Evolutionary conservation across 2,329 filamentous ascomycete species (phyloP), one percentile per base, ranked within the genome.

Genomic region (Stemphylium beticola): DNA sequence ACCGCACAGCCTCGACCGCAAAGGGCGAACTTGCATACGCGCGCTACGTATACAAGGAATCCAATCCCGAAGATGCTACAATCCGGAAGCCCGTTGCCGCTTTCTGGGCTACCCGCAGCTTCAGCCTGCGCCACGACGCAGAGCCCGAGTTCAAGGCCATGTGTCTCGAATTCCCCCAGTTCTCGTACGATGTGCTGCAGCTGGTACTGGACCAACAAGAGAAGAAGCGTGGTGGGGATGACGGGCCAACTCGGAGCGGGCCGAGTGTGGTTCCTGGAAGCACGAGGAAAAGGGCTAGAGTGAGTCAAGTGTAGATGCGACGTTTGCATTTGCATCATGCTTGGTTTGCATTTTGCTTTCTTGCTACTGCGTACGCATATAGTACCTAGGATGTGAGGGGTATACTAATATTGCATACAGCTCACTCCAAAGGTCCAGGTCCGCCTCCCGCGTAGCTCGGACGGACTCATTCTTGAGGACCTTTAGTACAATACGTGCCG

Each of bases 1-100:
- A 96, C 80, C 91, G 91, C 74, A 90, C 96, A 68, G 89, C 92
- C 71, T 91, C 89, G 39, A 96, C 90, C 0, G 91, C 92, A 32
- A 89, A 88, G 77, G 93, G 92, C 74, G 93, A 97, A 81, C 93
- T 97, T 70, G 86, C 88, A 22, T 97, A 96, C 76, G 93, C 93
- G 8, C 87, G 92, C 73, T 97, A 92, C 78, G 90, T 96, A 29
- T 96, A 96, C 80, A 86, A 85, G 57, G 86, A 91, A 77, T 95
- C 90, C 10, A 76, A 78, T 49, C 76, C 82, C 43, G 85, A 89
- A 57, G 91, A 96, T 75, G 79, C 77, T 11, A 85, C 85, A 2
- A 91, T 96, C 66, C 87, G 92, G 64, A 89, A 86, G 61, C 92
- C 92, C 1, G 87, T 96, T 45, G 92, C 91, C n/a, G 89, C 88